Base-by-base conservation (phyloP, 2,329 filamentous ascomycete genomes). In the Thielaviopsis populi region DNA sequence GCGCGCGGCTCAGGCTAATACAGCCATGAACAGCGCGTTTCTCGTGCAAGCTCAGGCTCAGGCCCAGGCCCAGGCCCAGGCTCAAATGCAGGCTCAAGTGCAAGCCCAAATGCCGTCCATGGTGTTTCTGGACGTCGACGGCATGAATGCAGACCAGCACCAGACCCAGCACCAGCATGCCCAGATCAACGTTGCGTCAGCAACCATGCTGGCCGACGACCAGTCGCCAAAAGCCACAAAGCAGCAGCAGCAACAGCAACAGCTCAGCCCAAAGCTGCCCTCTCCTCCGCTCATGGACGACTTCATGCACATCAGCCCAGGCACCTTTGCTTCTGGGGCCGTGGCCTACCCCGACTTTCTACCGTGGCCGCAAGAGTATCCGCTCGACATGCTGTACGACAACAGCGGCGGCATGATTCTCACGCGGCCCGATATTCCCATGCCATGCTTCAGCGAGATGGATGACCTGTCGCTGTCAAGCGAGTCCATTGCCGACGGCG, bases 331-430 rank as follows among this genome's bases (percentile, higher is more conserved):
- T 2, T 68, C 68, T 0, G 71, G 70, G 0, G 75, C 76, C 3
- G 65, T 73, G 1, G 71, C 69, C 46, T 78, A 78, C 68, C 73
- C 75, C n/a, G 76, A 79, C 54, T 70, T 78, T 43, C 69, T 77
- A 33, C 67, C 73, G 24, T 79, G 77, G 77, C 30, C 48, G 10
- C 70, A 73, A 3, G 75, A 78, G 7, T 78, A 76, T 59, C 69
- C 74, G 0, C 68, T 79, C 46, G 76, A 78, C 8, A 66, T 61
- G 78, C 13, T 76, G 78, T 43, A 72, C 76, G 68, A 77, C 76
- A 66, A 66, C 71, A 0, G 37, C 11, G n/a, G 30, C 61, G 13
- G 63, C 43, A 22, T 41, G 27, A 67, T 76, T 53, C 68, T 78
- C 13, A 59, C 68, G 2, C 71, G 71, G 7, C 62, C 70, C 6